Conservation (phyloP, 805 yeast species). For the Ogataea nakhonphanomensis region DNA sequence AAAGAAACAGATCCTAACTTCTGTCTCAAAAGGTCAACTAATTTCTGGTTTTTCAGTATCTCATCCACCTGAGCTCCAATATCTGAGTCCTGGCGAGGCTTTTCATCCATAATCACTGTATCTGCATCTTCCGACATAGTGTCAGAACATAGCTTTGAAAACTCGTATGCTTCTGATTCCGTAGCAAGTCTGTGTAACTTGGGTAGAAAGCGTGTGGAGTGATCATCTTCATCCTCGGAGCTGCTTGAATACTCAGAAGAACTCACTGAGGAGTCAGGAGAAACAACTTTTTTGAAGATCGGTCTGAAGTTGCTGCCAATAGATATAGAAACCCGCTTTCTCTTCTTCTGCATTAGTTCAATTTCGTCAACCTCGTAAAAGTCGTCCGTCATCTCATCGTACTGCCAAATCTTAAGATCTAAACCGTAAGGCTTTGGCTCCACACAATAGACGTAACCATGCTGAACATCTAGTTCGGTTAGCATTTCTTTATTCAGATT, state of each 20-base stretch:
- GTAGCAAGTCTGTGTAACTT: slow-evolving; percentile 16
- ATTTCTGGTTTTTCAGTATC: slow-evolving; percentile 17
- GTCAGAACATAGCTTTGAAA: slow-evolving; percentile 14
- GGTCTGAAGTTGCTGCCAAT: slow-evolving; percentile 23
- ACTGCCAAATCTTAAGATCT: slow-evolving; percentile 37
- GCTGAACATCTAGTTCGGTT: slow-evolving; percentile 37
- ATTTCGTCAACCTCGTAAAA: slow-evolving; percentile 38
- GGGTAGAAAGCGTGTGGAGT: neutral
- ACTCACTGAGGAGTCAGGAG: slow-evolving; percentile 9
- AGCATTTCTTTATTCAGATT: slow-evolving; percentile 35
- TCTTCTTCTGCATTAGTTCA: slow-evolving; percentile 33
- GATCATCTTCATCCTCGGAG: slow-evolving; percentile 16
- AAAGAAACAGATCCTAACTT: slow-evolving; percentile 4
- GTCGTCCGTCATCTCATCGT: slow-evolving; percentile 33
- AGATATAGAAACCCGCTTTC: slow-evolving; percentile 30
- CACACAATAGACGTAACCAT: slow-evolving; percentile 34
- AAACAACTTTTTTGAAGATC: slow-evolving; percentile 15
- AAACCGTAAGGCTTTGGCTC: slow-evolving; percentile 39
- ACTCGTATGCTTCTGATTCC: slow-evolving; percentile 33
- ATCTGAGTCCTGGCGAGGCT: slow-evolving; percentile 4
- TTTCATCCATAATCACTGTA: slow-evolving; percentile 15
- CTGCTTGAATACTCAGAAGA: slow-evolving; percentile 17
- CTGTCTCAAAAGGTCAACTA: slow-evolving; percentile 15
- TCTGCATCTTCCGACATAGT: slow-evolving; percentile 12
- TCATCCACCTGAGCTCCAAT: slow-evolving; percentile 19